Percentiles rank a stretch among this genome's conserved stretches.
Evolutionary conservation across 1,284 basidiomycete genomes (phyloP).

Genomic region (Waitea zeae): DNA sequence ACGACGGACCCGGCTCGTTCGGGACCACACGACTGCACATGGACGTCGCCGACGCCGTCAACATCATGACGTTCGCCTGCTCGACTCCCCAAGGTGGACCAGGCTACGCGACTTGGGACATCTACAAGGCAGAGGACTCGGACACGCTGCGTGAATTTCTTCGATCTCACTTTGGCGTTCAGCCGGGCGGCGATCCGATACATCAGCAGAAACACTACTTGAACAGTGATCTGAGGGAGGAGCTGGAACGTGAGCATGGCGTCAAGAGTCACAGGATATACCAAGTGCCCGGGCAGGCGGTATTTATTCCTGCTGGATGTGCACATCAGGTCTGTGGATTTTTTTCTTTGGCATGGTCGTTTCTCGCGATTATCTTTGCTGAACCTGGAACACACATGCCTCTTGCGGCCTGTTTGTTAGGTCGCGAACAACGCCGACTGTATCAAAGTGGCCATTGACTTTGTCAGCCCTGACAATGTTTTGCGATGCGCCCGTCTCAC

Average conservation of each 20-base stretch:
- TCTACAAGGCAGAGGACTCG: slow-evolving; percentile 77
- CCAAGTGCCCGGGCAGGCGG: slow-evolving; percentile 83
- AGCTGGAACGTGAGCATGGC: slow-evolving; percentile 49
- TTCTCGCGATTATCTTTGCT: too few relatives aligned
- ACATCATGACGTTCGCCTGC: slow-evolving; percentile 75
- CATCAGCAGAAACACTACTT: slow-evolving; percentile 84
- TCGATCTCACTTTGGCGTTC: slow-evolving; percentile 32
- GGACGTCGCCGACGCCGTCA: slow-evolving; percentile 93
- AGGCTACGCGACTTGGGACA: slow-evolving; percentile 85
- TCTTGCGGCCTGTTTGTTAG: too few relatives aligned
- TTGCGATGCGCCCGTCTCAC: background rate
- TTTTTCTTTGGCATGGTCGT: too few relatives aligned
- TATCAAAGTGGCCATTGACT: background rate
- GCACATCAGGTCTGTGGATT: slow-evolving; percentile 83
- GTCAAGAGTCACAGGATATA: slow-evolving; percentile 75
- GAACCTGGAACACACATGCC: too few relatives aligned
- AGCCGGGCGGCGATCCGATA: slow-evolving; percentile 63
- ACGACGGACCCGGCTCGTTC: slow-evolving; percentile 42
- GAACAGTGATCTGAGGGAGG: slow-evolving; percentile 47
- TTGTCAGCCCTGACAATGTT: background rate
- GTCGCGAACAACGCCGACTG: background rate
- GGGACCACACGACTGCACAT: slow-evolving; percentile 84
- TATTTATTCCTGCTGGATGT: slow-evolving; percentile 92
- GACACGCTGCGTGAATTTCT: slow-evolving; percentile 64
- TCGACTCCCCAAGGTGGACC: slow-evolving; percentile 40